Base-by-base conservation (phyloP, 1,284 basidiomycete species). In the Sanghuangporus weigelae region DNA sequence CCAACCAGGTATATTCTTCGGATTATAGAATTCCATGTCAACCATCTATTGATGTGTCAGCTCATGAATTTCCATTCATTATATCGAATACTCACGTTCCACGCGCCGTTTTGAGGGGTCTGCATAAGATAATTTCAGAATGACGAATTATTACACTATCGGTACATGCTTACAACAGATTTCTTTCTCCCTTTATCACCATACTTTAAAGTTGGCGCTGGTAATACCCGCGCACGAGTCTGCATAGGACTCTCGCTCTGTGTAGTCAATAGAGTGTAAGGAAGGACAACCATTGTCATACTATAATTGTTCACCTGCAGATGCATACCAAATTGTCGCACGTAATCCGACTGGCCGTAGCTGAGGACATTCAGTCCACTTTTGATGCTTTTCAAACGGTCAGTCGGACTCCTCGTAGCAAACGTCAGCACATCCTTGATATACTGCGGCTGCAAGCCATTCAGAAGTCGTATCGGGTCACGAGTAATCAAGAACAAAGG, bases 271-370 rank as follows among this genome's bases (percentile, higher is more conserved):
- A 46, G 44, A n/a, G 2, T 46, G 44, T 46, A n/a, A n/a, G 44
- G n/a, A 46, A 19, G 21, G 1, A n/a, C 6, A 19, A 46, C 1
- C 16, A 46, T 1, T 46, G 44, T 19, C 21, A 14, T 16, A 46
- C 7, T 46, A 16, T 16, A 38, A 7, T 12, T 46, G 44, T 39
- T 44, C 39, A 57, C 36, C 10, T 54, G 16, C 48, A 66, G 57
- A 38, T 46, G 49, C 60, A 61, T 64, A 1, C 60, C 63, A n/a
- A 65, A 64, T 3, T 56, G 59, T 66, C 81, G 78, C 35, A 92
- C 81, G 67, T 90, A 92, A 73, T 89, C 84, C 0, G 89, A 90
- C 72, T 87, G 82, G 0, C 86, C 85, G 67, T 90, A 90, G 35
- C 80, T 77, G 55, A 92, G 77, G 68, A 87, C 86, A 59, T 72